Conservation (phyloP, 1,284 basidiomycete species). For the Trametes hirsuta region DNA sequence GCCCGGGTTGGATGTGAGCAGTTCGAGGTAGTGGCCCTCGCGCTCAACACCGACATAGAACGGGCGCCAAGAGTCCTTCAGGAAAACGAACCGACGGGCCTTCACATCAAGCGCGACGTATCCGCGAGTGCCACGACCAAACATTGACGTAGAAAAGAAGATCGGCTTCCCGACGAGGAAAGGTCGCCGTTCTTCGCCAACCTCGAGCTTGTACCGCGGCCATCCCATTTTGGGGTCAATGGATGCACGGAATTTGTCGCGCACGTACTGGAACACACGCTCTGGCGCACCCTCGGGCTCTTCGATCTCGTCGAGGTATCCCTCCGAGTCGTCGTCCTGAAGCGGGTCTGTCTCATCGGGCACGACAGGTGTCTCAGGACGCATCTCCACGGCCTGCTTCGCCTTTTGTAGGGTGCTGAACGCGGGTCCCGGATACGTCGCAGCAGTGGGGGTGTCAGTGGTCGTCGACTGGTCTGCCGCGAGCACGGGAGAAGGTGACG, state of each 20-base stretch:
- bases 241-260: conserved; percentile 3
- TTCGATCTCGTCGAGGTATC: background rate
- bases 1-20: background rate
- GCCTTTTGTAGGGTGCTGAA: background rate
- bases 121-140: background rate
- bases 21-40: conserved; percentile 1
- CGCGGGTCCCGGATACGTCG: too few species aligned
- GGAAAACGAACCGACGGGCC: conserved; percentile 4
- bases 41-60: background rate
- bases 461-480: too few species aligned
- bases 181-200: background rate
- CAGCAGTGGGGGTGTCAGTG: too few species aligned
- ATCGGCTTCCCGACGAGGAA: conserved; percentile 10
- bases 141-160: background rate
- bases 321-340: background rate
- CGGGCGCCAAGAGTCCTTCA: conserved; percentile 17
- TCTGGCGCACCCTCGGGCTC: too few species aligned
- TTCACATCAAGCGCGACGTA: conserved; percentile 8
- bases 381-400: too few species aligned
- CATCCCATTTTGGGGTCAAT: background rate
- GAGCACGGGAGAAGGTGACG: too few species aligned
- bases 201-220: conserved; percentile 6
- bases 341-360: background rate
- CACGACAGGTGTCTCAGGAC: background rate
- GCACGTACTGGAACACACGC: conserved; percentile 9